Conservation (phyloP, 352 stramenopile genomes). For the Phytophthora hibernalis region DNA sequence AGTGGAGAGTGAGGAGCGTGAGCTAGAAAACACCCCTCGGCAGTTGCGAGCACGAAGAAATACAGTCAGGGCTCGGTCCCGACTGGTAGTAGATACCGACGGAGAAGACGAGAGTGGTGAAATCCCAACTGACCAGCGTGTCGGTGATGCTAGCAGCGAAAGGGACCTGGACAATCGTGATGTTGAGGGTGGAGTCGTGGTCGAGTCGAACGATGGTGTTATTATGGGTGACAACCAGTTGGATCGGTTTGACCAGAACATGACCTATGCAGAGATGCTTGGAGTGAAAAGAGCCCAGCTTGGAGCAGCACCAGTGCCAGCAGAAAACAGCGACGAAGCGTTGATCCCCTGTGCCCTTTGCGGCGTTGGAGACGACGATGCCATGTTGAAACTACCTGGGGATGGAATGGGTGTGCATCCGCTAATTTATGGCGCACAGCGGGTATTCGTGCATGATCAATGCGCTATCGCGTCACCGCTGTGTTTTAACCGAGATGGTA, state of each 20-base stretch:
- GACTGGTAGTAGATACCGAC: conserved; percentile 38
- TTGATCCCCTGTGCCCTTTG: conserved; percentile 87
- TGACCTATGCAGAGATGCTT: conserved; percentile 75
- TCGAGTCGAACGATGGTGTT: conserved; percentile 85
- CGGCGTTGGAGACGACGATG: conserved; percentile 66
- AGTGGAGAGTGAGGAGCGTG: conserved; percentile 21
- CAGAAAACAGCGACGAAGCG: conserved; percentile 43
- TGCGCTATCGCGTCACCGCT: conserved; percentile 85
- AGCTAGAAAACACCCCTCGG: conserved; percentile 32
- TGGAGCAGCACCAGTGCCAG: conserved; percentile 27
- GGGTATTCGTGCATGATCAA: conserved; percentile 88
- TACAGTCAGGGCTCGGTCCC: conserved; percentile 32
- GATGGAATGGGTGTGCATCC: conserved; percentile 78
- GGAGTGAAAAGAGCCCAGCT: conserved; percentile 56
- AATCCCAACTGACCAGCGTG: conserved; percentile 2
- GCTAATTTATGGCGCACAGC: conserved; percentile 69
- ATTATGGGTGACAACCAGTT: conserved; percentile 85
- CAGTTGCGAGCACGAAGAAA: conserved; percentile 35
- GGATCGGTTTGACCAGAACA: conserved; percentile 76
- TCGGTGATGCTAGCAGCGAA: conserved; percentile 9
- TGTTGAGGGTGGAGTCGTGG: conserved; percentile 56
- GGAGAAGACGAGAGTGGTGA: conserved; percentile 33
- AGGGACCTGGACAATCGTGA: conserved; percentile 22
- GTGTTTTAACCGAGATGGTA: conserved; percentile 79
- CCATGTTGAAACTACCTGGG: conserved; percentile 80